phyloP scores from a whole-genome alignment of 2,329 filamentous ascomycete species.

The Didymellaceae sp. region DNA sequence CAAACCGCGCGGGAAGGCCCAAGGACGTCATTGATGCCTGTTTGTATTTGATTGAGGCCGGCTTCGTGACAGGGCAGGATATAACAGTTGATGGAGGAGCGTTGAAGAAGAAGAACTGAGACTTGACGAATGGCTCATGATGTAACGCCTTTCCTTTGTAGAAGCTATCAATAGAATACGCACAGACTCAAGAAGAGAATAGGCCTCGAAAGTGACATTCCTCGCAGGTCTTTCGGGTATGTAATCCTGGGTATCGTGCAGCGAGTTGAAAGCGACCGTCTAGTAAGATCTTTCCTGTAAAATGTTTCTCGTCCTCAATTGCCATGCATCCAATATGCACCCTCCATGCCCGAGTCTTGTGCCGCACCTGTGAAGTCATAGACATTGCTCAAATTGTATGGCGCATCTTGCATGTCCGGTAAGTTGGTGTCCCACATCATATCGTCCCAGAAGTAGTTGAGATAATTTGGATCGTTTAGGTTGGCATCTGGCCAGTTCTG shows the following conservation, averaged over 20 bases:
- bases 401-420: slow-evolving; percentile 47
- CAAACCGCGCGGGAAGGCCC: slow-evolving; percentile 54
- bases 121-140: neutral
- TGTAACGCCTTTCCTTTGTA: neutral
- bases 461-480: slow-evolving; percentile 35
- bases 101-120: slow-evolving; percentile 42
- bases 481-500: slow-evolving; percentile 33
- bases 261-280: slow-evolving; percentile 5
- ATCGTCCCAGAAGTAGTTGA: slow-evolving; percentile 50
- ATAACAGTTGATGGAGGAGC: slow-evolving; percentile 49
- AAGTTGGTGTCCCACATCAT: slow-evolving; percentile 53
- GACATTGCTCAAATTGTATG: slow-evolving; percentile 43
- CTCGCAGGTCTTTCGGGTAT: neutral
- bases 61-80: slow-evolving; percentile 49
- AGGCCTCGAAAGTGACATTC: neutral
- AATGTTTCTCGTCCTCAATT: slow-evolving; percentile 25
- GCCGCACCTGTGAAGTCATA: slow-evolving; percentile 44
- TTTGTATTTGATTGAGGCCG: slow-evolving; percentile 50
- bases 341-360: slow-evolving; percentile 40
- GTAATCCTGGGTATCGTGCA: slow-evolving; percentile 9
- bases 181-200: neutral
- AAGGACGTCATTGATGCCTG: slow-evolving; percentile 55
- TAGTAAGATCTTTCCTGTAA: neutral
- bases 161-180: neutral
- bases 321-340: slow-evolving; percentile 47